Evolutionary conservation across 176 grass and related monocot genomes (phyloP), one percentile per base, ranked within the genome.

Genomic region (Poa annua): DNA sequence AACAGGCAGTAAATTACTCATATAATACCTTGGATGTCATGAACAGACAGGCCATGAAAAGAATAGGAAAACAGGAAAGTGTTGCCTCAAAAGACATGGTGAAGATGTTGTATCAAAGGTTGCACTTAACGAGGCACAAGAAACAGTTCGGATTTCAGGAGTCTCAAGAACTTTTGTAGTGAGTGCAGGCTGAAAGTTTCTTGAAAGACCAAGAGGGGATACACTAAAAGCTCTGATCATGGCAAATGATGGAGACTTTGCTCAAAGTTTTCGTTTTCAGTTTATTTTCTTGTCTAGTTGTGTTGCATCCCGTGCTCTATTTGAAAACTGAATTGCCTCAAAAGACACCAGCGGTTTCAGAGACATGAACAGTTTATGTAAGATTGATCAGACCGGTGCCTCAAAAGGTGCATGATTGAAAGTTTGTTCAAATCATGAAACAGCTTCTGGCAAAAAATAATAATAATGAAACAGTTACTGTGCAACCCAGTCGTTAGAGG

Each of bases 331-430:
- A 21, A 20, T 2, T 17, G 79, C 51, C 42, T 78, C 1, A 62
- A 71, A 78, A 78, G 72, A 59, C 61, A 12, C 11, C n/a, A 12
- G 15, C 11, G 5, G 13, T n/a, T n/a, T 36, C 5, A 70, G 24
- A 35, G 6, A 14, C 41, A 60, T 69, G 17, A 25, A 57, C 16
- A 77, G 33, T 42, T 34, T 39, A 65, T 33, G 11, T 12, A 15
- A 8, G n/a, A 25, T 62, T 24, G 24, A 62, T 29, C 24, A 62
- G 11, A 62, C 1, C 1, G 57, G 11, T 3, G 55, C 84, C 21
- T 74, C 16, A 41, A 86, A 80, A 86, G 55, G 72, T 15, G 64
- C 48, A 81, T 71, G 50, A 71, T 55, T 21, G 74, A 39, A 74
- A 13, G 2, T 3, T 21, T 32, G 41, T 77, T 77, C 20, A 41